phyloP scores from a whole-genome alignment of 352 stramenopile species.

The Globisporangium cystogenes region DNA sequence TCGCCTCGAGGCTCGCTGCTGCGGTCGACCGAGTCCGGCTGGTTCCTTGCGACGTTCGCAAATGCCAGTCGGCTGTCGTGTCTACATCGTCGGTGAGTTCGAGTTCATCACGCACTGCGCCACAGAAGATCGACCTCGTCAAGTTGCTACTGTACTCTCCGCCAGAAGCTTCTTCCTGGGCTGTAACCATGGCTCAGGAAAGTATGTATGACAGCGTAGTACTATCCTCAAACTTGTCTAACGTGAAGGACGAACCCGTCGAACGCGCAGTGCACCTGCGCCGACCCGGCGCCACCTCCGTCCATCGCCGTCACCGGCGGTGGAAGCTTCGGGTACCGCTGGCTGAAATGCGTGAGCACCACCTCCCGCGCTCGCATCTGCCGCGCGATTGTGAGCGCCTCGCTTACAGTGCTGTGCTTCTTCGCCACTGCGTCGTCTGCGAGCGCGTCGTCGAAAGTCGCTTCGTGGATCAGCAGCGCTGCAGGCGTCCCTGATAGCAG shows the following conservation, averaged over 20 bases:
- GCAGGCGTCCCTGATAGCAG: conserved; percentile 24
- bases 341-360: conserved; percentile 96
- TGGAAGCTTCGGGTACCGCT: conserved; percentile 61
- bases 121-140: too few relatives aligned
- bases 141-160: too few relatives aligned
- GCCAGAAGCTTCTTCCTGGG: too few relatives aligned
- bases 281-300: neutral
- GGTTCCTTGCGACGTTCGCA: too few relatives aligned
- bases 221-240: too few relatives aligned
- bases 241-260: conserved; percentile 8
- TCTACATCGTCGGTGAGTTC: too few relatives aligned
- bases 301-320: conserved; percentile 15
- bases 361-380: conserved; percentile 74
- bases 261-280: conserved; percentile 12
- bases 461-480: conserved; percentile 94
- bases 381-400: conserved; percentile 85
- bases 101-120: too few relatives aligned
- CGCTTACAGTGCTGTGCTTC: conserved; percentile 90
- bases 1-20: neutral
- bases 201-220: too few relatives aligned
- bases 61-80: too few relatives aligned
- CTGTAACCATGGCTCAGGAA: too few relatives aligned
- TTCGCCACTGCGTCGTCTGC: conserved; percentile 90
- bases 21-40: neutral
- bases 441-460: conserved; percentile 96